A percentile compares a stretch with the other conserved stretches of the same genome.
Evolutionary conservation across 345 rosid species (phyloP).

Genomic region (Lepidium didymum): DNA sequence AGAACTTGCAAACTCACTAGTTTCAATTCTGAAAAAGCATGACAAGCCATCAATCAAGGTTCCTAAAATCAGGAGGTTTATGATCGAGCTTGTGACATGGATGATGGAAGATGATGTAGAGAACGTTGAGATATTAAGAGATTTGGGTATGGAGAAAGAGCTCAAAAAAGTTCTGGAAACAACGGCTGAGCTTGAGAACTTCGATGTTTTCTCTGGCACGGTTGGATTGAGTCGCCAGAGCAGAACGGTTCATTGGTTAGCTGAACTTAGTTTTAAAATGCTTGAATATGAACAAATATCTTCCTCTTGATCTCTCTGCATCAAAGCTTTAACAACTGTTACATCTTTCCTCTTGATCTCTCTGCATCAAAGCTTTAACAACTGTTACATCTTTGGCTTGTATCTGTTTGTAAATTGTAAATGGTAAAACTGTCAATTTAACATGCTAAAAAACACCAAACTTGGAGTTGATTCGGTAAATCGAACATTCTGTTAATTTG

Average conservation of each 20-base stretch:
- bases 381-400: too few relatives aligned
- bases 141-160: slow-evolving; percentile 46
- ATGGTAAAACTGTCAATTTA: too few relatives aligned
- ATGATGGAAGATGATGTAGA: slow-evolving; percentile 55
- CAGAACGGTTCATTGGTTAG: slow-evolving; percentile 52
- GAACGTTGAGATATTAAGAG: slow-evolving; percentile 31
- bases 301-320: not conserved
- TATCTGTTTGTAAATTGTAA: too few relatives aligned
- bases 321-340: not conserved
- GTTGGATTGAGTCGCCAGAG: slow-evolving; percentile 66
- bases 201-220: slow-evolving; percentile 68
- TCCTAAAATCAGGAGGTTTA: slow-evolving; percentile 75
- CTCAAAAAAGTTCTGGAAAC: slow-evolving; percentile 56
- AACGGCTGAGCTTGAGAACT: slow-evolving; percentile 74
- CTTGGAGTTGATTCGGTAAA: too few relatives aligned
- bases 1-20: slow-evolving; percentile 41
- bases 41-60: slow-evolving; percentile 56
- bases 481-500: too few relatives aligned
- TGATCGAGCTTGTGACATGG: slow-evolving; percentile 70
- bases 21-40: slow-evolving; percentile 48
- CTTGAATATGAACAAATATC: slow-evolving; percentile 21
- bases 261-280: slow-evolving; percentile 44
- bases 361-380: not conserved
- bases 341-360: not conserved
- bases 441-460: too few relatives aligned